These are phyloP conservation scores for Fusarium subglutinans DNA, from an alignment of 2,329 filamentous ascomycete genomes.

Conservation along the genomic window DNA sequence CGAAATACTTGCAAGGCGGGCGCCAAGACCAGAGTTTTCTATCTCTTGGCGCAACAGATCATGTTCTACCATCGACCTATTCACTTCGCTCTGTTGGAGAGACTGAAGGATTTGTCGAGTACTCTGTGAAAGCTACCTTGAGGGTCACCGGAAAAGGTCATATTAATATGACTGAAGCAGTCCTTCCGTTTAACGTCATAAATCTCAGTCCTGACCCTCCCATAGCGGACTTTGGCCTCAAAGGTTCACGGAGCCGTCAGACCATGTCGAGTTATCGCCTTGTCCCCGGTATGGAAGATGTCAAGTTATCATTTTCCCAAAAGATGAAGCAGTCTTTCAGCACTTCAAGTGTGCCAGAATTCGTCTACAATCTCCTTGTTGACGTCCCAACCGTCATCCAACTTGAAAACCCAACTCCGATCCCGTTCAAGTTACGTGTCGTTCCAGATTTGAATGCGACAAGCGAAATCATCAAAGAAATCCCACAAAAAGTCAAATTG, in stretches of 20 bases:
- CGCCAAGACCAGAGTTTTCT: neutral
- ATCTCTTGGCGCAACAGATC: neutral
- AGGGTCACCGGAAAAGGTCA: neutral
- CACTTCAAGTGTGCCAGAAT: constrained; percentile 48
- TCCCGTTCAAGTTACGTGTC: constrained; percentile 41
- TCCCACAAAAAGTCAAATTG: constrained; percentile 30
- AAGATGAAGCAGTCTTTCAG: constrained; percentile 48
- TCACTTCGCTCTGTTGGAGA: neutral
- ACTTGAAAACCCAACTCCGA: constrained; percentile 37
- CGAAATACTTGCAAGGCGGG: neutral
- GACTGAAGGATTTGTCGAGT: constrained; percentile 42
- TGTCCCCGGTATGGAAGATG: constrained; percentile 45
- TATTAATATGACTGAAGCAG: constrained; percentile 17
- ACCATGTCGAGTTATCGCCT: constrained; percentile 42
- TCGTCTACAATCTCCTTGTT: constrained; percentile 42
- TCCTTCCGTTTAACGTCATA: constrained; percentile 37
- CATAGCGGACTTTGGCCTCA: constrained; percentile 27
- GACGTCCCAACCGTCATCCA: constrained; percentile 45
- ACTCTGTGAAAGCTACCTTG: constrained; percentile 47
- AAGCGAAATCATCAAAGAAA: constrained; percentile 29
- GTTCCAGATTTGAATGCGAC: constrained; percentile 26
- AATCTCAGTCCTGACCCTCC: constrained; percentile 10
- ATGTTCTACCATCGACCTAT: constrained; percentile 15
- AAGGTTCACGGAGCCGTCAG: neutral
- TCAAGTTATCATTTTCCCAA: constrained; percentile 46